Conservation (phyloP, 2,329 filamentous ascomycete species). For the Diaporthe aspalathi region DNA sequence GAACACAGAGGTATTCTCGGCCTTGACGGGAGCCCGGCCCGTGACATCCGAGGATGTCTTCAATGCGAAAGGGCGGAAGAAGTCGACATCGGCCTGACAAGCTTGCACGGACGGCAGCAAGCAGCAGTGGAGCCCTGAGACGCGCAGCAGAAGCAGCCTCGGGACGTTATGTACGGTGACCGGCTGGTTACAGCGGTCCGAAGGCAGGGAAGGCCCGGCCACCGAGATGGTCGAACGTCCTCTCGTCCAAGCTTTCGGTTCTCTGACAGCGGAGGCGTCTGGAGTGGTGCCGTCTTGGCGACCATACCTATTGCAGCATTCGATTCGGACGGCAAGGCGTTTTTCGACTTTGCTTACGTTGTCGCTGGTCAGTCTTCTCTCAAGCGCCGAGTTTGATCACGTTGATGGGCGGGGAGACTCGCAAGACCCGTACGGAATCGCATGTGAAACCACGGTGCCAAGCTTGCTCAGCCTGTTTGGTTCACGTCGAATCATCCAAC, state of each 20-base stretch:
- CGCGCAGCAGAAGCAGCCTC: background rate
- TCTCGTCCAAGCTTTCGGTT: constrained; percentile 10
- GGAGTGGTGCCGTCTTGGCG: constrained; percentile 9
- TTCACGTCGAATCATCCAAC: constrained; percentile 9
- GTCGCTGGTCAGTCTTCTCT: background rate
- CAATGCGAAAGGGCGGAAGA: constrained; percentile 7
- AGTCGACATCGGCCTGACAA: background rate
- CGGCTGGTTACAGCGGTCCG: background rate
- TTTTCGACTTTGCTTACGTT: constrained; percentile 20
- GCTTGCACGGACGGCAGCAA: background rate
- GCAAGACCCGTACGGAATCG: constrained; percentile 13
- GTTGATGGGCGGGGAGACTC: constrained; percentile 6
- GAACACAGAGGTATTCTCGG: constrained; percentile 28
- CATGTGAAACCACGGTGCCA: constrained; percentile 25
- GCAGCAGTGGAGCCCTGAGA: no score
- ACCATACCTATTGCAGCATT: constrained; percentile 25
- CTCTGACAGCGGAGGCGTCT: constrained; percentile 21
- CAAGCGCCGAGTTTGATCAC: constrained; percentile 11
- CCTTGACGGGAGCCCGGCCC: constrained; percentile 36
- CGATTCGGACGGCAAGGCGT: constrained; percentile 19
- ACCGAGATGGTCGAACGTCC: background rate
- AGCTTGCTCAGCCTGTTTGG: constrained; percentile 23
- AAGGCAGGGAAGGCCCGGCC: constrained; percentile 15
- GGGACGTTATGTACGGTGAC: background rate
- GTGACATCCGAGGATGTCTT: constrained; percentile 16